Evolutionary conservation across 768 basidiomycete genomes (phyloP), one percentile per base, ranked within the genome.

Genomic region (Chalciporus chontae): DNA sequence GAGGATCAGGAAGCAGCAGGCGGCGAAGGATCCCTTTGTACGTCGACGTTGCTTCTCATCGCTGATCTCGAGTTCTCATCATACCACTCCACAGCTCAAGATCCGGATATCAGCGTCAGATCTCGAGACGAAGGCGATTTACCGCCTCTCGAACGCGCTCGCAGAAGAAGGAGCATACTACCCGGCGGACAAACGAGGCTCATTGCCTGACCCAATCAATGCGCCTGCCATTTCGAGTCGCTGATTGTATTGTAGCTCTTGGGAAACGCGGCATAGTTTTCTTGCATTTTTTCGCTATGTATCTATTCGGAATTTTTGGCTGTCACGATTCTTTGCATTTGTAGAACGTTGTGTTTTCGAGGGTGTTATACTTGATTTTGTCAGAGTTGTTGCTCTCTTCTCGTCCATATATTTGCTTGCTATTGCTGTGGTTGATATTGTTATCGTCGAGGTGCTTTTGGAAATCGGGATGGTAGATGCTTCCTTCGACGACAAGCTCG

Each of bases 81-180:
- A 67, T 50, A 42, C 47, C 15, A 53, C 14, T 34, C 46, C 29
- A 6, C 14, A 62, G 54, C 46, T 38, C 63, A 64, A 52, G 67
- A 69, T 31, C 55, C 48, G 6, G 69, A 65, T 38, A 8, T 39
- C 1, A 68, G 68, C 38, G 52, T 53, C 15, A 50, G 51, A 19
- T 48, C 60, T 40, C 55, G 54, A 75, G 79, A 77, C 4, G 79
- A 79, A 31, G 81, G 84, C 27, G 75, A 78, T 49, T 57, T 90
- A 23, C 75, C 86, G 5, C 87, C 87, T 1, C 69, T 90, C 31
- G 87, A 90, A 66, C 76, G 78, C 56, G 87, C 85, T 29, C 72
- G 82, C 50, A 75, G 82, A 44, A 77, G 76, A 53, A 53, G 71
- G 54, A 75, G 69, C 45, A 57, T 66, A 17, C 57, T 75, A 8